These are phyloP conservation scores for Chalaropsis thielavioides DNA, from an alignment of 2,329 filamentous ascomycete genomes.

Conservation along the genomic window DNA sequence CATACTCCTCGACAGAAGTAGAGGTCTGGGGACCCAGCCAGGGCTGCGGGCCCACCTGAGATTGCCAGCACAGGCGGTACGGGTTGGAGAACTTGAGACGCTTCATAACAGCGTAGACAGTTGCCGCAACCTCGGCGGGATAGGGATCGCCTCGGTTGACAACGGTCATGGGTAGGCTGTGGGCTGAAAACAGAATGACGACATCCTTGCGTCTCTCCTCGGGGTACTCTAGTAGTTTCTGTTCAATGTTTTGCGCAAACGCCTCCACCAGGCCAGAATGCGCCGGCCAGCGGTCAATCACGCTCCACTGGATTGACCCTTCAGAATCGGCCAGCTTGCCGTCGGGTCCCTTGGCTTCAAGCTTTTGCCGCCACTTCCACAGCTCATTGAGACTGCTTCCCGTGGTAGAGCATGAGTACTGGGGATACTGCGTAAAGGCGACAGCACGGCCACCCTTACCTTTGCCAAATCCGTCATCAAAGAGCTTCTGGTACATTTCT, in stretches of 20 bases:
- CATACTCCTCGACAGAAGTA: slow-evolving; percentile 73
- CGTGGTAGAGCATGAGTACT: slow-evolving; percentile 96
- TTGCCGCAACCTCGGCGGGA: slow-evolving; percentile 87
- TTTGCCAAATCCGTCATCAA: slow-evolving; percentile 79
- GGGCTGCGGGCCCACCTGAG: slow-evolving; percentile 85
- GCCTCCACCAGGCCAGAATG: slow-evolving; percentile 82
- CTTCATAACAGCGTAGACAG: slow-evolving; percentile 93
- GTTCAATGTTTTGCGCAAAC: slow-evolving; percentile 84
- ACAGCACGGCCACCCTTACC: slow-evolving; percentile 87
- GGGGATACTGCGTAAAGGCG: slow-evolving; percentile 95
- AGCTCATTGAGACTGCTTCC: slow-evolving; percentile 92
- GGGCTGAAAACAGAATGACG: slow-evolving; percentile 82
- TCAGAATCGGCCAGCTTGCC: slow-evolving; percentile 23
- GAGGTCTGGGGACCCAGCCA: slow-evolving; percentile 94
- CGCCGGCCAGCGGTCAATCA: slow-evolving; percentile 95
- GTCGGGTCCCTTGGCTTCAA: slow-evolving; percentile 58
- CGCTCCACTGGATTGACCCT: slow-evolving; percentile 82
- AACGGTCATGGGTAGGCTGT: slow-evolving; percentile 92
- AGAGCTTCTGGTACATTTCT: slow-evolving; percentile 70
- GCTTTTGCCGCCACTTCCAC: slow-evolving; percentile 86
- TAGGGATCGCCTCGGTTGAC: slow-evolving; percentile 95
- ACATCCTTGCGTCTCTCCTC: slow-evolving; percentile 65
- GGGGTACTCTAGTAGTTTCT: slow-evolving; percentile 69
- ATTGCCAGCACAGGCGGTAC: slow-evolving; percentile 94
- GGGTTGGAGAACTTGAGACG: slow-evolving; percentile 75